These are phyloP conservation scores for Hordeum pubiflorum DNA, from an alignment of 202 grass and related monocot genomes.

Conservation along the genomic window DNA sequence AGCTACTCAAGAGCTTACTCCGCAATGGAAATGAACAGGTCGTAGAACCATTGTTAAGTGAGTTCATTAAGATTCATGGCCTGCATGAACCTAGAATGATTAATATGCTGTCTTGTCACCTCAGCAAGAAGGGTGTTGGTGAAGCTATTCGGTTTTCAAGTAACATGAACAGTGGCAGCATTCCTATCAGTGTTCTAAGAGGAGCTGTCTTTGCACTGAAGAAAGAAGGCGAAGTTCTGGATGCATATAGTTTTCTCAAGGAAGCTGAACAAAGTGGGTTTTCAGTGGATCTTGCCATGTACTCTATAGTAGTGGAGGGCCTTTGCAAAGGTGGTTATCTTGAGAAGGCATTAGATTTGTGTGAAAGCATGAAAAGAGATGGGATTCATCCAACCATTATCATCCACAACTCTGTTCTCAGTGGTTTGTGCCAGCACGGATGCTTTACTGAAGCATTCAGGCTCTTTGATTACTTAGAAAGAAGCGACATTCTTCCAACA, in stretches of 20 bases:
- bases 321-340: constrained; percentile 82
- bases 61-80: constrained; percentile 66
- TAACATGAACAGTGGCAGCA: constrained; percentile 28
- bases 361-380: constrained; percentile 65
- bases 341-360: constrained; percentile 73
- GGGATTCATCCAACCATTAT: constrained; percentile 59
- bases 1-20: constrained; percentile 51
- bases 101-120: constrained; percentile 59
- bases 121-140: constrained; percentile 48
- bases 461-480: constrained; percentile 74
- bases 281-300: constrained; percentile 52
- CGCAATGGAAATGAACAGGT: constrained; percentile 45
- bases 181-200: constrained; percentile 58
- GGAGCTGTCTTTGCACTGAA: constrained; percentile 46
- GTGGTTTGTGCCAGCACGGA: constrained; percentile 76
- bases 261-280: constrained; percentile 52
- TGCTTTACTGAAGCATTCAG: constrained; percentile 82
- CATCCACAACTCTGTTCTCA: constrained; percentile 75
- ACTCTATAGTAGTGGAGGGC: constrained; percentile 65
- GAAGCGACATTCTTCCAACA: constrained; percentile 46
- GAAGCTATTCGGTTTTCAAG: constrained; percentile 54
- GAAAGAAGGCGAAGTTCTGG: constrained; percentile 64
- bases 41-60: constrained; percentile 42
- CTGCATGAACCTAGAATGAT: constrained; percentile 44
- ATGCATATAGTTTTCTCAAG: constrained; percentile 59